These are phyloP conservation scores for Alternaria rosae DNA, from an alignment of 2,329 filamentous ascomycete species.

Conservation along the genomic window DNA sequence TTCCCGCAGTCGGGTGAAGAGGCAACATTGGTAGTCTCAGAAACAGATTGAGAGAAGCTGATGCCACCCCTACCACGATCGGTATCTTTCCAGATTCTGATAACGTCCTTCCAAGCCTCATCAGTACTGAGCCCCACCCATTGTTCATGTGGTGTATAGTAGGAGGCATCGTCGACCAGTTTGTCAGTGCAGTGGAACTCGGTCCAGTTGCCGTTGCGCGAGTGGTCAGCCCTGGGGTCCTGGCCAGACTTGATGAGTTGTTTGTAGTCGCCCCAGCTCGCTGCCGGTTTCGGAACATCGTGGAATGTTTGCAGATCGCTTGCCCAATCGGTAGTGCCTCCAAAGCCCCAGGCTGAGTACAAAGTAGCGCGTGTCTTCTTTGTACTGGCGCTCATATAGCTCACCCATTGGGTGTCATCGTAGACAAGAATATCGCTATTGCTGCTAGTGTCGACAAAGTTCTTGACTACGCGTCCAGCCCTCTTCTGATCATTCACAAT, in stretches of 20 bases:
- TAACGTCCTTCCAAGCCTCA: slow-evolving; percentile 3
- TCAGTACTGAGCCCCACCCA: neutral
- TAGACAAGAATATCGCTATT: slow-evolving; percentile 16
- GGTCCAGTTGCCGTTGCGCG: neutral
- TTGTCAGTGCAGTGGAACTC: neutral
- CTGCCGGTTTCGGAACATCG: neutral
- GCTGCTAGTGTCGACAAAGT: neutral
- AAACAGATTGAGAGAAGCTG: neutral
- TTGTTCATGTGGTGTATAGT: neutral
- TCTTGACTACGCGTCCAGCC: neutral
- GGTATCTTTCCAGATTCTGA: slow-evolving; percentile 9
- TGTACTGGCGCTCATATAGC: slow-evolving; percentile 29
- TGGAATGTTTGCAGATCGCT: slow-evolving; percentile 32
- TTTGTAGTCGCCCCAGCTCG: neutral
- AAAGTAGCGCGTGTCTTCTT: slow-evolving; percentile 27
- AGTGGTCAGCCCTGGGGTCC: slow-evolving; percentile 1
- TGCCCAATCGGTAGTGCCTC: slow-evolving; percentile 49
- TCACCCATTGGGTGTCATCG: slow-evolving; percentile 27
- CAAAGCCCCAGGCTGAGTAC: slow-evolving; percentile 38
- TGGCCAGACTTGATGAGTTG: neutral
- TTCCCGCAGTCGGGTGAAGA: neutral
- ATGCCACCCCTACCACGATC: neutral
- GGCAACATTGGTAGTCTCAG: neutral
- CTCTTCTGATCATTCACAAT: slow-evolving; percentile 17
- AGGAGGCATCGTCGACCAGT: neutral